These are phyloP conservation scores for Parmelia sp. DNA, from an alignment of 495 filamentous ascomycete species.

Conservation along the genomic window DNA sequence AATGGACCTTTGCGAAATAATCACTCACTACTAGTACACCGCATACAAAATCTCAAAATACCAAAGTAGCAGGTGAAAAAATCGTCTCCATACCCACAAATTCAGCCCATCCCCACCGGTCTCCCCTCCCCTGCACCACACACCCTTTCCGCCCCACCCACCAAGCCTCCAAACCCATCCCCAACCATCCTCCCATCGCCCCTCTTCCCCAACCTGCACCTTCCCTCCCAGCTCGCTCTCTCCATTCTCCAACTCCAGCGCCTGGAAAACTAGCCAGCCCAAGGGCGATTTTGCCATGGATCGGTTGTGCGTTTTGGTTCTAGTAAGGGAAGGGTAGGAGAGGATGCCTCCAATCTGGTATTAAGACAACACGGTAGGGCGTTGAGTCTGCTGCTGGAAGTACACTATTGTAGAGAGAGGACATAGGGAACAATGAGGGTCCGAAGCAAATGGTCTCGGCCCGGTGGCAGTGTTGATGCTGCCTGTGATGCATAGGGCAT, in stretches of 20 bases:
- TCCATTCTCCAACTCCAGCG: neutral
- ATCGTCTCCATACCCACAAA: too few species aligned
- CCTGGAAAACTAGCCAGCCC: conserved; percentile 14
- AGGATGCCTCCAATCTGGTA: conserved; percentile 29
- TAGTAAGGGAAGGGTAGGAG: conserved; percentile 3
- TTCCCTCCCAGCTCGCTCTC: conserved; percentile 13
- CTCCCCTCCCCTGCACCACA: neutral
- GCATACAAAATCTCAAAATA: too few species aligned
- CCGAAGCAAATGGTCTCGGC: conserved; percentile 25
- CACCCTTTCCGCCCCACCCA: neutral
- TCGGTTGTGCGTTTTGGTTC: neutral
- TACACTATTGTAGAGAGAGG: conserved; percentile 28
- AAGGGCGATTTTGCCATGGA: neutral
- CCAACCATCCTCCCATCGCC: conserved; percentile 29
- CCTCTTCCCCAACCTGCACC: conserved; percentile 22
- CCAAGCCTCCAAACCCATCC: conserved; percentile 20
- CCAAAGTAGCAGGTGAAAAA: too few species aligned
- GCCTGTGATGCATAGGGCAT: conserved; percentile 23
- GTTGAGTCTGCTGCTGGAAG: conserved; percentile 28
- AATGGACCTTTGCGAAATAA: neutral
- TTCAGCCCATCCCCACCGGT: too few species aligned
- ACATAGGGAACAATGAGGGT: conserved; percentile 32
- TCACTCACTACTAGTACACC: too few species aligned
- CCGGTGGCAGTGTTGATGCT: conserved; percentile 26
- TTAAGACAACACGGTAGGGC: conserved; percentile 27